phyloP scores from a whole-genome alignment of 257 asterid genomes.

The Misopates orontium region DNA sequence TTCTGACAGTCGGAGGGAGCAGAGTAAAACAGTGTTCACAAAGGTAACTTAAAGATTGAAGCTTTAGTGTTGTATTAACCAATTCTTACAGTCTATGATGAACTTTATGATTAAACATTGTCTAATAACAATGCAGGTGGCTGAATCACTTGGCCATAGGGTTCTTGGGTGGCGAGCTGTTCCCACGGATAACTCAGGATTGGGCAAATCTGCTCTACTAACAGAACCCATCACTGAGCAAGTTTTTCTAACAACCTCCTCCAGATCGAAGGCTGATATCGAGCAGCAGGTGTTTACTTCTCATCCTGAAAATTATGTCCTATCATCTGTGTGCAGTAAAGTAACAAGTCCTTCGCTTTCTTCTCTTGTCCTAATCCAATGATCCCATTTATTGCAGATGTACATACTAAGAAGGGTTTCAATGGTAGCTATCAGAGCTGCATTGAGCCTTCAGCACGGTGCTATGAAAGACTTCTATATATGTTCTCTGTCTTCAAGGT shows the following conservation, averaged over 20 bases:
- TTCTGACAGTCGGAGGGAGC: conserved; percentile 82
- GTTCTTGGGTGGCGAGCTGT: conserved; percentile 97
- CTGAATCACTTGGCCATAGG: conserved; percentile 95
- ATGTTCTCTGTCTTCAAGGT: conserved; percentile 98
- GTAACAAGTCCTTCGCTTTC: neutral
- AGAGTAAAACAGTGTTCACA: conserved; percentile 80
- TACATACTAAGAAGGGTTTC: conserved; percentile 92
- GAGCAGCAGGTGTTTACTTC: conserved; percentile 80
- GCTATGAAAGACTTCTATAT: conserved; percentile 82
- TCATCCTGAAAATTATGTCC: conserved; percentile 17
- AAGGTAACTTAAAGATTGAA: conserved; percentile 49
- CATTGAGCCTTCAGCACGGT: conserved; percentile 94
- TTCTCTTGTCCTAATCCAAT: conserved; percentile 5
- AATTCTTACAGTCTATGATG: neutral
- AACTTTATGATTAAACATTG: conserved; percentile 20
- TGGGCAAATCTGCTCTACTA: conserved; percentile 93
- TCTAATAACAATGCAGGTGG: conserved; percentile 55
- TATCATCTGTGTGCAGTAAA: conserved; percentile 1
- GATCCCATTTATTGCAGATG: conserved; percentile 53
- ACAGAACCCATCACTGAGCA: conserved; percentile 97
- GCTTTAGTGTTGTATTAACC: neutral
- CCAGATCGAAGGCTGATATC: conserved; percentile 74
- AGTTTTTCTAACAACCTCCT: conserved; percentile 87
- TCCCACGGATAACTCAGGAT: conserved; percentile 90
- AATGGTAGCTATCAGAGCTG: conserved; percentile 99